Evolutionary conservation across 2,329 filamentous ascomycete genomes (phyloP), one percentile per base, ranked within the genome.

Genomic region (Fusarium graminum): DNA sequence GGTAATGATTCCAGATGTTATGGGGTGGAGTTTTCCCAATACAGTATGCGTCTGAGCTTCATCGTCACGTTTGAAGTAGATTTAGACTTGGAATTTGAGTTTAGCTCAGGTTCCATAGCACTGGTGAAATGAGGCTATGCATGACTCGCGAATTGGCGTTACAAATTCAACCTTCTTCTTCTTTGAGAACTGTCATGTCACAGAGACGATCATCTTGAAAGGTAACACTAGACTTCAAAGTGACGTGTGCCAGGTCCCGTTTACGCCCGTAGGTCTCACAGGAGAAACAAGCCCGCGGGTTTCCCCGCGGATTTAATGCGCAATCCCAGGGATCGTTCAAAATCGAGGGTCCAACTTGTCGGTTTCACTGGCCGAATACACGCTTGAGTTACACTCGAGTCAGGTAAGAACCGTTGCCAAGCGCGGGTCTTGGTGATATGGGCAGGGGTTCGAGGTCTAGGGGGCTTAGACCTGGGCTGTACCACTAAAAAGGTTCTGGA

Each of bases 321-420:
- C 16, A 50, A 17, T 5, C 25, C 9, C 32, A 28, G 12, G 19
- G 36, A 11, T 36, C 16, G n/a, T 16, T 36, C 8, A 10, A 10
- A 34, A 55, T 11, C 26, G 28, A 42, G 19, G 32, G 28, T 34
- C 13, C 9, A 16, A 1, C 4, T 22, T 4, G 10, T 6, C 26
- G 7, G 25, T 14, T 7, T 52, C 17, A 59, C 57, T 52, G 57
- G 53, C 39, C 32, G 32, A 17, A 38, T 47, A 50, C 5, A 58
- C 44, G 38, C 38, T 59, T 2, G 10, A 42, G 46, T 57, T 39
- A n/a, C 46, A 52, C 40, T 45, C 16, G 36, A 50, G 26, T 13
- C n/a, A 4, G 40, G 16, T 28, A 14, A 26, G 44, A 55, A 17
- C 47, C 59, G 57, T 61, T 61, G 59, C 59, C 57, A 61, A 61